Base-by-base conservation (phyloP, 306 rosid genomes). In the Prunus padus region DNA sequence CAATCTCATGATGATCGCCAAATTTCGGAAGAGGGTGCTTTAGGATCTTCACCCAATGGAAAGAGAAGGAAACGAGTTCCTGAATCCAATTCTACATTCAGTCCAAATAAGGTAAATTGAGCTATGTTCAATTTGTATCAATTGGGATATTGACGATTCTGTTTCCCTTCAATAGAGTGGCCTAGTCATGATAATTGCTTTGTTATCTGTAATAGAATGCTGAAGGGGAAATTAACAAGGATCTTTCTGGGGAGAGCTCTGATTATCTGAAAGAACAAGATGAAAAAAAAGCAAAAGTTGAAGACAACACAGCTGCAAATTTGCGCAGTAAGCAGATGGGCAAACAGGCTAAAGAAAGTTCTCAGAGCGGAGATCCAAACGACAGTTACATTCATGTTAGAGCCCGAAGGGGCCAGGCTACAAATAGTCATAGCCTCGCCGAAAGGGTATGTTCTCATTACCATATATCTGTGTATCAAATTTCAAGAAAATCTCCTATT, bases 401-500 rank as follows among this genome's bases (percentile, higher is more conserved):
- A 88, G 99, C 99, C 57, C 84, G 99, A 78, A 96, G 98, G 81
- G 99, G 99, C 56, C 99, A 96, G 81, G 99, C 99, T 37, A 96
- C 99, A 10, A 96, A 96, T 25, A 96, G 99, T 71, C 99, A 96
- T 73, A 96, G 99, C 86, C 99, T 96, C 68, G 99, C 99, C 57
- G 99, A 96, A 84, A 88, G 99, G 96, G 99, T 92, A 85, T 7
- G 23, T 79, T 82, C 71, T 72, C 68, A 33, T 64, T 52, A 54
- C 68, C 31, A 52, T 66, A 5, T 30, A 26, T 67, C 25, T 42
- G 54, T 71, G 14, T 25, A 23, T 74, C 42, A 71, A 69, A 55
- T 46, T 71, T 81, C 2, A 10, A 60, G 63, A 42, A 71, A 72
- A 19, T 16, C 56, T 50, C 9, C 63, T 64, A 60, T 57, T 49